A percentile compares a stretch with the other conserved stretches of the same genome.
These are phyloP conservation scores for Parastagonospora nodorum DNA, from an alignment of 2,329 filamentous ascomycete genomes.

Conservation along the genomic window DNA sequence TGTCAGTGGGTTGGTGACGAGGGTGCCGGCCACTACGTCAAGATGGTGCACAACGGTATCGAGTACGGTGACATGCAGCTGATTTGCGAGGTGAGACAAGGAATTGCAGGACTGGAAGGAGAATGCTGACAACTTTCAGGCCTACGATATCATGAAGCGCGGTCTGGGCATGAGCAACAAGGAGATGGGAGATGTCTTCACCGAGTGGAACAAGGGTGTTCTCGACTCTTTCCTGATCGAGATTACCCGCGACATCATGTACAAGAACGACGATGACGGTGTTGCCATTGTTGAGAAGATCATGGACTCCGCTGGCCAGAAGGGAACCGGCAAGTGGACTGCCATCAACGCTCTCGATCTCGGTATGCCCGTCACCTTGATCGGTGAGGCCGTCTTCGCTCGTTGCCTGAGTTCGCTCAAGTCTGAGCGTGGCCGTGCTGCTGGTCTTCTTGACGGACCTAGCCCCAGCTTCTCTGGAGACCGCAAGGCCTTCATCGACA, in stretches of 20 bases:
- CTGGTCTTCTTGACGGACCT: slow-evolving; percentile 77
- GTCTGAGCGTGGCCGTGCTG: slow-evolving; percentile 84
- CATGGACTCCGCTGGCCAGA: slow-evolving; percentile 96
- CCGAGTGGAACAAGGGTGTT: slow-evolving; percentile 98
- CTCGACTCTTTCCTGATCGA: slow-evolving; percentile 98
- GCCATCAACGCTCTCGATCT: slow-evolving; percentile 98
- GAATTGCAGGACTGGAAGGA: background rate
- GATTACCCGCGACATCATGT: slow-evolving; percentile 98
- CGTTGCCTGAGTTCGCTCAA: slow-evolving; percentile 95
- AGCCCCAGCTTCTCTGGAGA: slow-evolving; percentile 82
- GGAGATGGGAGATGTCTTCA: slow-evolving; percentile 94
- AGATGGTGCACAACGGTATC: slow-evolving; percentile 99
- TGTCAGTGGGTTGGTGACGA: slow-evolving; percentile 99
- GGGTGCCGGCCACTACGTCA: slow-evolving; percentile 99
- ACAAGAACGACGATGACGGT: slow-evolving; percentile 95
- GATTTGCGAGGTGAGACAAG: slow-evolving; percentile 83
- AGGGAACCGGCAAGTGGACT: slow-evolving; percentile 99
- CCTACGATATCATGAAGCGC: slow-evolving; percentile 99
- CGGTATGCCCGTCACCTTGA: slow-evolving; percentile 97
- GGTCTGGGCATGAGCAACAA: slow-evolving; percentile 86
- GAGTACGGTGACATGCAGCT: slow-evolving; percentile 99
- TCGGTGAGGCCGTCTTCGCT: slow-evolving; percentile 94
- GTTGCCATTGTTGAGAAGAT: slow-evolving; percentile 96
- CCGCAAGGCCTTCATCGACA: slow-evolving; percentile 90
- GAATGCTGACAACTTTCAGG: slow-evolving; percentile 58